A percentile compares a stretch with the other conserved stretches of the same genome.
phyloP scores from a whole-genome alignment of 768 basidiomycete species.

The Strobilomyces echinocephalus region DNA sequence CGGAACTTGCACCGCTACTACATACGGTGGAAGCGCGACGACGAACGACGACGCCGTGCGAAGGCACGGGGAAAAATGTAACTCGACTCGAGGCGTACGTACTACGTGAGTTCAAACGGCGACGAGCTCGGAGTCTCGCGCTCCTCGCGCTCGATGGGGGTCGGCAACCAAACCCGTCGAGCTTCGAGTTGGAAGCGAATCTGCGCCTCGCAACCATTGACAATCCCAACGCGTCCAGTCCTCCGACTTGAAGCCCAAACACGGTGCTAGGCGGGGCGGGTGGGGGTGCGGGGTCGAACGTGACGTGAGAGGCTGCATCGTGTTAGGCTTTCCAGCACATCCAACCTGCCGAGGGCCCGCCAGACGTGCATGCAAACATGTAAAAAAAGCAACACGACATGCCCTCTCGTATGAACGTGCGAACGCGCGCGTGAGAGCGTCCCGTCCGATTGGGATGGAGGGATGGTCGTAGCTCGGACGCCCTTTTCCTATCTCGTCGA shows the following conservation, averaged over 20 bases:
- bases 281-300: not conserved
- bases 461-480: not conserved
- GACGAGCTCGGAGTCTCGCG: too few species aligned
- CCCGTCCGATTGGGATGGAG: not conserved
- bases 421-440: not conserved
- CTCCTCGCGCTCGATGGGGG: not conserved
- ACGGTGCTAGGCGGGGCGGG: not conserved
- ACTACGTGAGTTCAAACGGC: too few species aligned
- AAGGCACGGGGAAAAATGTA: too few species aligned
- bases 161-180: too few species aligned
- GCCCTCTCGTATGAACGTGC: constrained; percentile 1
- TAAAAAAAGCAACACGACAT: not conserved
- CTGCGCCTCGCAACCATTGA: too few species aligned
- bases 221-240: too few species aligned
- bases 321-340: not conserved
- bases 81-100: too few species aligned
- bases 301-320: constrained; percentile 2
- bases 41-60: too few species aligned
- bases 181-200: too few species aligned
- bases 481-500: not conserved
- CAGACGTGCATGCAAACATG: not conserved
- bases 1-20: too few species aligned
- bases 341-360: not conserved
- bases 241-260: too few species aligned
- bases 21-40: too few species aligned